Conservation (phyloP, 208 protist genomes). For the Trypanosoma grayi region DNA sequence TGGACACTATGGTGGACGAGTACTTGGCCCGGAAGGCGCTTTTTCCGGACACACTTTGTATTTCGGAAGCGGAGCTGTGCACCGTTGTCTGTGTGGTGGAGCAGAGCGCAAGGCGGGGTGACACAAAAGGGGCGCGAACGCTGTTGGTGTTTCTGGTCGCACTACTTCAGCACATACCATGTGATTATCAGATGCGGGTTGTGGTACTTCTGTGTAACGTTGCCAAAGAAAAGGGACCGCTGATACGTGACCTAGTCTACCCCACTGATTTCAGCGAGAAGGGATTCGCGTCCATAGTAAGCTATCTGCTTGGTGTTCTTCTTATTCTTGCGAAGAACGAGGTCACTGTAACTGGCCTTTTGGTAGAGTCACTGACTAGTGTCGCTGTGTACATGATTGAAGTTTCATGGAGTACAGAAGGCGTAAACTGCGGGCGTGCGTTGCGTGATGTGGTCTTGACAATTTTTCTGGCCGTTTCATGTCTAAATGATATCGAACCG, state of each 20-base stretch:
- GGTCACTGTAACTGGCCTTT: background rate
- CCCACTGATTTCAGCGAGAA: background rate
- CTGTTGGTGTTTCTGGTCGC: conserved; percentile 15
- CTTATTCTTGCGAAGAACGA: background rate
- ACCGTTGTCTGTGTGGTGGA: conserved; percentile 8
- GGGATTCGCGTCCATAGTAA: background rate
- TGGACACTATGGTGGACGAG: conserved; percentile 14
- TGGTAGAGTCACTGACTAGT: conserved; percentile 11
- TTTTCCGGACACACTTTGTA: background rate
- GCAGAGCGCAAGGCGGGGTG: background rate
- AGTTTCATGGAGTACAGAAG: conserved; percentile 5
- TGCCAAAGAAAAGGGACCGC: conserved; percentile 5
- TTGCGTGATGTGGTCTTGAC: conserved; percentile 1
- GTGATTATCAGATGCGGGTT: conserved; percentile 10
- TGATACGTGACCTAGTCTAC: conserved; percentile 10
- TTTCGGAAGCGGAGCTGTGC: conserved; percentile 20
- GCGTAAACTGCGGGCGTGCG: conserved; percentile 1
- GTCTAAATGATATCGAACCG: background rate
- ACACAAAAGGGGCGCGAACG: background rate
- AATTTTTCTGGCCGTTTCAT: conserved; percentile 1
- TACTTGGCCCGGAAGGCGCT: conserved; percentile 9
- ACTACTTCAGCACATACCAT: conserved; percentile 14
- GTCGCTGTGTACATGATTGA: conserved; percentile 20
- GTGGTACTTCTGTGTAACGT: conserved; percentile 12
- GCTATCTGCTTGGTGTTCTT: conserved; percentile 12